Percentiles rank a stretch among this genome's conserved stretches.
Evolutionary conservation across 495 filamentous ascomycete species (phyloP).

Genomic region (Clavariopsis aquatica): DNA sequence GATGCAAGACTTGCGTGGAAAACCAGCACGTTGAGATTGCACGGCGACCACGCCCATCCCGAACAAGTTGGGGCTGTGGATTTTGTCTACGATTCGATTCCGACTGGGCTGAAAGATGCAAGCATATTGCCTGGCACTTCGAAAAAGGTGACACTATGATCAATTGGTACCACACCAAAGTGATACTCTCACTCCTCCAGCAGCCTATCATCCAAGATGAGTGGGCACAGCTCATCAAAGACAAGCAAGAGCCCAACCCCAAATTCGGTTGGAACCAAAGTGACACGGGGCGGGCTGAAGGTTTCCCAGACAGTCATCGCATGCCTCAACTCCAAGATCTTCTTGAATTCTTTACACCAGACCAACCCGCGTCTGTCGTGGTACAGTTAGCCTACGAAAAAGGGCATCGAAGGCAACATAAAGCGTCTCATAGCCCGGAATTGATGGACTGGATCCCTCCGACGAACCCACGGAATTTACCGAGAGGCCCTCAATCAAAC

Average conservation of each 20-base stretch:
- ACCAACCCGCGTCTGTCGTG: neutral
- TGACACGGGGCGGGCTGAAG: constrained; percentile 24
- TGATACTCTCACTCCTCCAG: constrained; percentile 26
- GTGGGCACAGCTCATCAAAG: constrained; percentile 3
- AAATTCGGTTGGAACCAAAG: constrained; percentile 14
- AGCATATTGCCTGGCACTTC: constrained; percentile 23
- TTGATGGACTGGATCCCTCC: neutral
- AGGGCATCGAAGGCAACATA: neutral
- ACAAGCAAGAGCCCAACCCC: neutral
- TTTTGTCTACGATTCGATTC: constrained; percentile 20
- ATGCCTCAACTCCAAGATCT: constrained; percentile 24
- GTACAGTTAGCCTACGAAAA: constrained; percentile 13
- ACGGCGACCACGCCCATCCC: neutral
- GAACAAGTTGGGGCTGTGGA: constrained; percentile 30
- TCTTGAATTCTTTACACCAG: constrained; percentile 23
- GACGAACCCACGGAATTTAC: neutral
- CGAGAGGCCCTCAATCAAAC: neutral
- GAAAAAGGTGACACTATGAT: constrained; percentile 13
- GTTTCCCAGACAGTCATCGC: constrained; percentile 17
- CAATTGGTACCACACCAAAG: constrained; percentile 24
- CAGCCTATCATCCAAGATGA: neutral
- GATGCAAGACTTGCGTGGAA: constrained; percentile 18
- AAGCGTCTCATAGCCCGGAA: neutral
- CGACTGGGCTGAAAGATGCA: constrained; percentile 26
- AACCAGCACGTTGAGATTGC: constrained; percentile 10